Conservation (phyloP, 108 stramenopile genomes). For the Stephanodiscus minutulus region DNA sequence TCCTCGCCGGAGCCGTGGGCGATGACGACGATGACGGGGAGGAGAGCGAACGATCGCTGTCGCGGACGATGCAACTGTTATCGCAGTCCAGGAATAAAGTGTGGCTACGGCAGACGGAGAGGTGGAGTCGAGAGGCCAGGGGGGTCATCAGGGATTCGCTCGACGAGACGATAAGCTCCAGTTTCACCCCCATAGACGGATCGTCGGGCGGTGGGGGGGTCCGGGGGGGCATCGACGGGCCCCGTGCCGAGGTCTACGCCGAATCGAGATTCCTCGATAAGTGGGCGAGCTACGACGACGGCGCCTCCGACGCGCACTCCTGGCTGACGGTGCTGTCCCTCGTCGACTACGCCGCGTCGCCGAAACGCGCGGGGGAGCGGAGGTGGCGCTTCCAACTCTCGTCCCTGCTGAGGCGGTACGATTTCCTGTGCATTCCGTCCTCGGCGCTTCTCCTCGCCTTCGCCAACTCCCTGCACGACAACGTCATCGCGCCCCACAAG, state of each 20-base stretch:
- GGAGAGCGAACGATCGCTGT: constrained; percentile 14
- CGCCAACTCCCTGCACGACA: constrained; percentile 59
- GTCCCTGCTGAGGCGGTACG: constrained; percentile 46
- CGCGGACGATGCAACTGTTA: constrained; percentile 11
- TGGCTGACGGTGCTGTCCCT: constrained; percentile 38
- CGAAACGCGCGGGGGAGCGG: constrained; percentile 41
- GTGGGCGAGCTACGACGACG: constrained; percentile 46
- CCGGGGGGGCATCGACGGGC: neutral
- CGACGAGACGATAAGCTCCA: constrained; percentile 26
- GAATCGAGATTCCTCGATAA: constrained; percentile 33
- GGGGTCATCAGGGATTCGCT: constrained; percentile 33
- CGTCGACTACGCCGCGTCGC: constrained; percentile 42
- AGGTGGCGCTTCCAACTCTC: constrained; percentile 31
- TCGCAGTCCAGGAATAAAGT: constrained; percentile 36
- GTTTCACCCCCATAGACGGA: constrained; percentile 26
- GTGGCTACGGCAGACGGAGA: constrained; percentile 35
- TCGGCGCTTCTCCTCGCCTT: constrained; percentile 50
- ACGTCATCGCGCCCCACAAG: constrained; percentile 49
- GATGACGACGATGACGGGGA: neutral
- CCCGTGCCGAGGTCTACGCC: constrained; percentile 1
- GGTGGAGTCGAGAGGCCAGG: constrained; percentile 28
- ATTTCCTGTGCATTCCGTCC: constrained; percentile 74
- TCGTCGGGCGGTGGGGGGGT: neutral
- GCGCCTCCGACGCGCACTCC: constrained; percentile 22
- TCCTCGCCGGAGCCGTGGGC: no score